phyloP scores from a whole-genome alignment of 345 rosid species.

The Boechera stricta region DNA sequence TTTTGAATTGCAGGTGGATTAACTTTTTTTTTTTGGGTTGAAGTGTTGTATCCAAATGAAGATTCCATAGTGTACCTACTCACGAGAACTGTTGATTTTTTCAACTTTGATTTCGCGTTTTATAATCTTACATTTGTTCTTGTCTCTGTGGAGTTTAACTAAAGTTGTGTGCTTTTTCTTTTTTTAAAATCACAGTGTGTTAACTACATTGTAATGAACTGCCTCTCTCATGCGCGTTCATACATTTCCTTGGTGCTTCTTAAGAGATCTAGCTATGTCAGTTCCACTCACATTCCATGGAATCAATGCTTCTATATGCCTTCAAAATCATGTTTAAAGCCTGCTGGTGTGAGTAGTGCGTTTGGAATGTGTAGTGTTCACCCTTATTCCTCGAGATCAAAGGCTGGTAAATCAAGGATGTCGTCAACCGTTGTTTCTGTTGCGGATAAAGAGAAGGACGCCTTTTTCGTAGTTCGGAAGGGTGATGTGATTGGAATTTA shows the following conservation, averaged over 20 bases:
- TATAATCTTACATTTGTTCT: not conserved
- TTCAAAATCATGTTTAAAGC: conserved; percentile 39
- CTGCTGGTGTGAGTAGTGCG: conserved; percentile 36
- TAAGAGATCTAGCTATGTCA: conserved; percentile 49
- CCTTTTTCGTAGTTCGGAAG: conserved; percentile 84
- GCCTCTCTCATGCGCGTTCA: conserved; percentile 58
- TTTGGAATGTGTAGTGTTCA: conserved; percentile 50
- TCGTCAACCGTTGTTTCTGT: conserved; percentile 34
- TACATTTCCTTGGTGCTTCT: conserved; percentile 53
- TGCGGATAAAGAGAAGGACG: conserved; percentile 62
- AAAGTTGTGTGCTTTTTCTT: not conserved
- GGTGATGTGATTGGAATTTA: conserved; percentile 84
- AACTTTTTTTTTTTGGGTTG: not conserved
- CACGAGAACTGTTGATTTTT: not conserved
- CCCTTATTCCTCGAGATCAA: conserved; percentile 56
- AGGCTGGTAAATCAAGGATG: conserved; percentile 41
- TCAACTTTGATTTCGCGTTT: not conserved
- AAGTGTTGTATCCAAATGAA: not conserved
- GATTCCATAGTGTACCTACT: not conserved
- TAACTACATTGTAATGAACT: not conserved
- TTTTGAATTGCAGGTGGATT: not conserved
- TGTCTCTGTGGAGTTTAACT: not conserved
- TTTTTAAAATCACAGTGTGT: not conserved
- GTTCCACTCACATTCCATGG: conserved; percentile 35
- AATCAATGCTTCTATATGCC: conserved; percentile 40